Evolutionary conservation across 148 eudicot genomes (phyloP).

Genomic region (Chenopodium formosanum): DNA sequence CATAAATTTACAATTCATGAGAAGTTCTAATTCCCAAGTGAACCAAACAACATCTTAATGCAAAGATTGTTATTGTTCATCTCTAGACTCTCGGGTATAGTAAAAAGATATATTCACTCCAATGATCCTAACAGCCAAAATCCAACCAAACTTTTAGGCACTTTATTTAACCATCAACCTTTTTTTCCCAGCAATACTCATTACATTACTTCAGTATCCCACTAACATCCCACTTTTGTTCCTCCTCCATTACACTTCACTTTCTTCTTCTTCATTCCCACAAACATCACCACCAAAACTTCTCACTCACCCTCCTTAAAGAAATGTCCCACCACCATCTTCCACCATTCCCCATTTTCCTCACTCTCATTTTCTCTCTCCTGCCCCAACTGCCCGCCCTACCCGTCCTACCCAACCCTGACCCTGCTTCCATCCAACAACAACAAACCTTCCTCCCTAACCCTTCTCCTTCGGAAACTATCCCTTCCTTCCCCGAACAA

Average conservation of each 20-base stretch:
- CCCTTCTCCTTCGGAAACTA: slow-evolving; percentile 36
- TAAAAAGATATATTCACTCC: too few species aligned
- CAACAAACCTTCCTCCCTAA: slow-evolving; percentile 32
- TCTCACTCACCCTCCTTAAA: neutral
- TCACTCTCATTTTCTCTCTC: slow-evolving; percentile 23
- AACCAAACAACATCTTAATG: too few species aligned
- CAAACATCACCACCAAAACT: neutral
- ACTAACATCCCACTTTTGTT: neutral
- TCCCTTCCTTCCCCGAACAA: slow-evolving; percentile 85
- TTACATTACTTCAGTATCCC: neutral
- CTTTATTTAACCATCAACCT: neutral
- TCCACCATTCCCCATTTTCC: neutral
- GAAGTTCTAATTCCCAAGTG: too few species aligned
- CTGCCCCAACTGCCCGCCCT: slow-evolving; percentile 28
- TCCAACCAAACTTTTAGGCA: too few species aligned
- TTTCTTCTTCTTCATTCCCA: neutral
- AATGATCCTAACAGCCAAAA: too few species aligned
- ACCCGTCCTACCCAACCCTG: slow-evolving; percentile 25
- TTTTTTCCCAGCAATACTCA: neutral
- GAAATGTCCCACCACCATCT: slow-evolving; percentile 11
- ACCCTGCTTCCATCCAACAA: slow-evolving; percentile 27
- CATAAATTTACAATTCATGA: too few species aligned
- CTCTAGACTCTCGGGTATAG: too few species aligned
- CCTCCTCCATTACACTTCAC: neutral
- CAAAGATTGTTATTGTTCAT: too few species aligned